These are phyloP conservation scores for Prunella vulgaris DNA, from an alignment of 257 asterid genomes.

Conservation along the genomic window DNA sequence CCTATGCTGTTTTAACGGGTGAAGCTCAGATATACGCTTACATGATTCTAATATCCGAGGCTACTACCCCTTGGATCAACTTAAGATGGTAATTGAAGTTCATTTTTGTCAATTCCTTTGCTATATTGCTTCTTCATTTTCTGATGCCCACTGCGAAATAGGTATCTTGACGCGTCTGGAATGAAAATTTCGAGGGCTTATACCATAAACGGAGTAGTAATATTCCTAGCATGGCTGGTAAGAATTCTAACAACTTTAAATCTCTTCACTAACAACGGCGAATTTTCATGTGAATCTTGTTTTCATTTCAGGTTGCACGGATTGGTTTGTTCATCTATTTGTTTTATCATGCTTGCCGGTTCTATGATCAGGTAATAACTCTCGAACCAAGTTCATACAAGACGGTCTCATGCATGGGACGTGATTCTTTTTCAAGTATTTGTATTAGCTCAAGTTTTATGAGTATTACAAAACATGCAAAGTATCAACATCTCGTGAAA, in stretches of 20 bases:
- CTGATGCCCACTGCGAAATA: conserved; percentile 15
- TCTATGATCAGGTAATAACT: conserved; percentile 50
- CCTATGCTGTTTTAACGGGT: conserved; percentile 68
- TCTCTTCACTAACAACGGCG: not conserved
- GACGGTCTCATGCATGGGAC: too few relatives aligned
- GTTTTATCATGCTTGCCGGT: conserved; percentile 42
- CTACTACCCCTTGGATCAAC: conserved; percentile 80
- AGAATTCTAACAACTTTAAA: not conserved
- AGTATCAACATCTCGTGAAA: too few relatives aligned
- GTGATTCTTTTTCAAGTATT: too few relatives aligned
- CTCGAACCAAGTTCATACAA: too few relatives aligned
- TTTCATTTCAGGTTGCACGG: conserved; percentile 61
- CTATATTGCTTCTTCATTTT: not conserved
- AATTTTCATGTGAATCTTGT: not conserved
- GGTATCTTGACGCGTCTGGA: conserved; percentile 86
- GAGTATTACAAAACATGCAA: too few relatives aligned
- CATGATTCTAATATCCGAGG: conserved; percentile 72
- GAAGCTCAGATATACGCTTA: conserved; percentile 76
- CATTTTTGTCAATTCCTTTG: not conserved
- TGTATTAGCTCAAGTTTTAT: too few relatives aligned
- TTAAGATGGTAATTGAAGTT: conserved; percentile 60
- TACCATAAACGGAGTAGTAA: conserved; percentile 55
- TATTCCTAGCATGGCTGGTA: conserved; percentile 76
- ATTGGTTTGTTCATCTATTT: conserved; percentile 55
- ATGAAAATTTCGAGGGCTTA: conserved; percentile 59